Conservation (phyloP, 495 filamentous ascomycete species). For the Penicillium macrosclerotiorum region DNA sequence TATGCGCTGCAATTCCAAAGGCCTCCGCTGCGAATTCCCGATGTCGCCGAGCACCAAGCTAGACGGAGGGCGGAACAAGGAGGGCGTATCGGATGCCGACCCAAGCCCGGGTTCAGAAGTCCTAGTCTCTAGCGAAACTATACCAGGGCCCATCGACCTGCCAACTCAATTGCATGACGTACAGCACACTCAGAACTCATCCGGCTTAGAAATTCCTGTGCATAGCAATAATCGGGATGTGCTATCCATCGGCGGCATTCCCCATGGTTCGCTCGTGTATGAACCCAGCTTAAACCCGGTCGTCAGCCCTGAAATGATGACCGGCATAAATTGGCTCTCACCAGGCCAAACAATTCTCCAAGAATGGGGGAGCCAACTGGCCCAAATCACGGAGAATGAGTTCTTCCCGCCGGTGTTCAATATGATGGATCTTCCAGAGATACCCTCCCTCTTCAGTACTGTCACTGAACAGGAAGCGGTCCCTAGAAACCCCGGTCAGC, state of each 20-base stretch:
- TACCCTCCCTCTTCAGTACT: background rate
- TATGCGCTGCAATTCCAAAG: background rate
- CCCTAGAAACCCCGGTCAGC: background rate
- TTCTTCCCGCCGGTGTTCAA: background rate
- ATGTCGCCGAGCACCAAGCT: background rate
- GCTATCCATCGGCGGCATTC: background rate
- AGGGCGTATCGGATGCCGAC: background rate
- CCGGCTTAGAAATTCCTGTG: background rate
- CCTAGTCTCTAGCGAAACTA: background rate
- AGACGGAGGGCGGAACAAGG: background rate
- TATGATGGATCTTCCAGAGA: background rate
- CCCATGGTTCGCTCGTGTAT: background rate
- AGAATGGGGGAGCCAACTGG: conserved; percentile 6
- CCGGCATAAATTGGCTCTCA: conserved; percentile 1
- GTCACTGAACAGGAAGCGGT: background rate
- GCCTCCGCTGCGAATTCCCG: background rate
- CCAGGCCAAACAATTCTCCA: background rate
- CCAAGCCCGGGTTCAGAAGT: background rate
- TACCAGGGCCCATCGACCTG: background rate
- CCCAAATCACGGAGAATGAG: background rate
- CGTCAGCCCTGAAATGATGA: background rate
- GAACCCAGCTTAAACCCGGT: background rate
- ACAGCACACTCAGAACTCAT: background rate
- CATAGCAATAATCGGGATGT: background rate
- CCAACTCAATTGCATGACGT: background rate